These are phyloP conservation scores for Spathaspora boniae DNA, from an alignment of 805 yeast species.

Conservation along the genomic window DNA sequence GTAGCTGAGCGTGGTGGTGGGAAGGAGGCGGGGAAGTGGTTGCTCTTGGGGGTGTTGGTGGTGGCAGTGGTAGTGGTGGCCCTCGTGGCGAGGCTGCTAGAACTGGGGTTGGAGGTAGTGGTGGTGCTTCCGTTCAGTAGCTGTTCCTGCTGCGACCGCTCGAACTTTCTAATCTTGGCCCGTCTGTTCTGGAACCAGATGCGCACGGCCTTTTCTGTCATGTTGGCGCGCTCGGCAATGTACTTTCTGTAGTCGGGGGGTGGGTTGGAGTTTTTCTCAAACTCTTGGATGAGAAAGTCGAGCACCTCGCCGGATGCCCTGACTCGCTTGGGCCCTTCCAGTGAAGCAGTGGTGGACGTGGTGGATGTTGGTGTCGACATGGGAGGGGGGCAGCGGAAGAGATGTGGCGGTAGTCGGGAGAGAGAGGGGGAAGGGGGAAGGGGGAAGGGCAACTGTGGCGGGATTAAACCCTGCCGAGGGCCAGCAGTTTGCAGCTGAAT, in stretches of 20 bases:
- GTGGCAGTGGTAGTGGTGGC: too few species aligned
- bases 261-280: conserved; percentile 72
- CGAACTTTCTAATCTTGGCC: conserved; percentile 70
- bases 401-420: too few species aligned
- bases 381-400: too few species aligned
- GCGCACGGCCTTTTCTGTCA: conserved; percentile 85
- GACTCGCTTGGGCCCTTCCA: conserved; percentile 59
- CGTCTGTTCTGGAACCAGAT: conserved; percentile 93
- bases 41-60: not conserved
- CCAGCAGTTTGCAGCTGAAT: too few species aligned
- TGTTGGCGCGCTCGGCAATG: conserved; percentile 67
- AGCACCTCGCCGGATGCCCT: conserved; percentile 81
- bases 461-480: too few species aligned
- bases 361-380: conserved; percentile 1
- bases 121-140: not conserved
- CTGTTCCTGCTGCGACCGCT: conserved; percentile 39
- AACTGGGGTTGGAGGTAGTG: not conserved
- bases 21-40: not conserved
- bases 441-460: too few species aligned
- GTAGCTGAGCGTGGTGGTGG: not conserved
- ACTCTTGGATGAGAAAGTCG: conserved; percentile 63
- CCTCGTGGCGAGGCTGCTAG: not conserved
- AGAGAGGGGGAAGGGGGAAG: too few species aligned
- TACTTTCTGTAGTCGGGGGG: conserved; percentile 64
- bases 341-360: conserved; percentile 7